These are phyloP conservation scores for Scleroderma citrinum DNA, from an alignment of 768 basidiomycete genomes.

Conservation along the genomic window DNA sequence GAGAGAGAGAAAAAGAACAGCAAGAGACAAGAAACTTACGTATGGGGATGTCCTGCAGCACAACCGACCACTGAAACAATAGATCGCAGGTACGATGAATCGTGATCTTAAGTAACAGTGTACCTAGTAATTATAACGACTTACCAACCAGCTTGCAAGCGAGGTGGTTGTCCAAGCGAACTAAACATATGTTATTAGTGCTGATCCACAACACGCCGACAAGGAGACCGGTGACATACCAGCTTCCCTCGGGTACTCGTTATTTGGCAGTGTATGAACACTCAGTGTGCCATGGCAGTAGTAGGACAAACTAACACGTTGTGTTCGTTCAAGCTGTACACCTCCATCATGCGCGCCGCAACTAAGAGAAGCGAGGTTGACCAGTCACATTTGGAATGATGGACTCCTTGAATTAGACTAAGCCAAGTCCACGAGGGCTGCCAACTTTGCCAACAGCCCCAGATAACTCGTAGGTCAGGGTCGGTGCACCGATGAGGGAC, in stretches of 20 bases:
- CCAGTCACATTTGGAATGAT: neutral
- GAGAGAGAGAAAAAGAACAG: neutral
- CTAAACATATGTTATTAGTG: neutral
- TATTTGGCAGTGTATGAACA: no score
- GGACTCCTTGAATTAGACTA: no score
- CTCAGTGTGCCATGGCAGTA: neutral
- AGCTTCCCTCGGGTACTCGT: no score
- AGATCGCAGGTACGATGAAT: conserved; percentile 8
- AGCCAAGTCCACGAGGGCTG: no score
- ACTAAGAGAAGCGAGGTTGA: neutral
- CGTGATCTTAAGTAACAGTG: neutral
- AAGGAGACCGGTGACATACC: no score
- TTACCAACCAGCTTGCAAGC: neutral
- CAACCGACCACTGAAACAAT: neutral
- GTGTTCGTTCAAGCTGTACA: neutral
- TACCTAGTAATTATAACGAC: neutral
- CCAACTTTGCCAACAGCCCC: no score
- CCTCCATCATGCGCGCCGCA: no score
- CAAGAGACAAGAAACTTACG: conserved; percentile 15
- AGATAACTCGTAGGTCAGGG: no score
- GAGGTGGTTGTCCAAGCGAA: neutral
- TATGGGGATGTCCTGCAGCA: conserved; percentile 7
- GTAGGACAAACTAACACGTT: neutral
- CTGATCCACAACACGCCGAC: neutral
- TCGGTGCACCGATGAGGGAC: neutral